These are phyloP conservation scores for Fusarium sp. DNA, from an alignment of 2,329 filamentous ascomycete genomes.

Conservation along the genomic window DNA sequence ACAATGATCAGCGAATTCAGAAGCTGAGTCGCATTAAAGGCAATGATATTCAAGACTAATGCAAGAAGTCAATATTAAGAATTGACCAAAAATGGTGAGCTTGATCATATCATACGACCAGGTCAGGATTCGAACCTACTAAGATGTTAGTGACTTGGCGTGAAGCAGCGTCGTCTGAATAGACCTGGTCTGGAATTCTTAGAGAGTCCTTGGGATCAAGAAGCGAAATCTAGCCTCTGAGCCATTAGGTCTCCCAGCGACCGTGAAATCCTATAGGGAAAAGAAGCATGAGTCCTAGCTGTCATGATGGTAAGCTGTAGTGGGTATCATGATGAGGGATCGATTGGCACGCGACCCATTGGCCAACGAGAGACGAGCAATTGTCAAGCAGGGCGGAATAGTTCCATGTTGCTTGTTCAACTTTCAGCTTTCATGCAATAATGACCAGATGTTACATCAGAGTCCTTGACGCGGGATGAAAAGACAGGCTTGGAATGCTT, in stretches of 20 bases:
- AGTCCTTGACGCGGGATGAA: not conserved
- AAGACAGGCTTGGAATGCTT: not conserved
- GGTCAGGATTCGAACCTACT: slow-evolving; percentile 46
- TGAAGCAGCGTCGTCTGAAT: not conserved
- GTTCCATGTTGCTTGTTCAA: slow-evolving; percentile 3
- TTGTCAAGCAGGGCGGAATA: slow-evolving; percentile 15
- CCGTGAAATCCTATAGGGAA: not conserved
- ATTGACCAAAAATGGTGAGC: slow-evolving; percentile 4
- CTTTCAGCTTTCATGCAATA: slow-evolving; percentile 6
- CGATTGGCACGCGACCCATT: not conserved
- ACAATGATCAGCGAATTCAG: not conserved
- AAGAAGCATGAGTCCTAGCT: slow-evolving; percentile 10
- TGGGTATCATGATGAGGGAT: slow-evolving; percentile 17
- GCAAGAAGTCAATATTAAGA: not conserved
- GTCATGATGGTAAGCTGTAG: not conserved
- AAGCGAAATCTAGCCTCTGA: slow-evolving; percentile 46
- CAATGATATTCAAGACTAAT: slow-evolving; percentile 4
- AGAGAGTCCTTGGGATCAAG: slow-evolving; percentile 28
- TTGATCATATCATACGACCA: slow-evolving; percentile 38
- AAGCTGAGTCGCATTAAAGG: not conserved
- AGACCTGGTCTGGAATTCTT: slow-evolving; percentile 43
- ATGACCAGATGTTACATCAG: not conserved
- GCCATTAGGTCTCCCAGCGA: slow-evolving; percentile 29
- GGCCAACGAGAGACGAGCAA: slow-evolving; percentile 12
- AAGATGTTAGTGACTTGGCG: slow-evolving; percentile 4